phyloP scores from a whole-genome alignment of 805 yeast genomes.

The Ogataea methanolica region DNA sequence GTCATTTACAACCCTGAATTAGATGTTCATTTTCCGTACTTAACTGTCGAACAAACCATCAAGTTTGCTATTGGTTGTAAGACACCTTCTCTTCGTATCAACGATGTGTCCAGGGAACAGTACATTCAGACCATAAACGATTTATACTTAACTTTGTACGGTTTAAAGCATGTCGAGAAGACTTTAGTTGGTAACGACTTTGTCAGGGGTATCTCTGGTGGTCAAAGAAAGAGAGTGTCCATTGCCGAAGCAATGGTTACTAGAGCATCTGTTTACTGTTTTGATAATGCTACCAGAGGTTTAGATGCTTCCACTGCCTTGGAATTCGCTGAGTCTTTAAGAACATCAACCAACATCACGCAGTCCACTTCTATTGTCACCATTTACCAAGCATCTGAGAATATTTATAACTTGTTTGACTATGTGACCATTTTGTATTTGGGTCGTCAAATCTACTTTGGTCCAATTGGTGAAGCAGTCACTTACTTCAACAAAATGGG shows the following conservation, averaged over 20 bases:
- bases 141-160: conserved; percentile 45
- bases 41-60: conserved; percentile 50
- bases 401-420: conserved; percentile 60
- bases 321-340: conserved; percentile 64
- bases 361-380: conserved; percentile 14
- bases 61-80: conserved; percentile 50
- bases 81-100: conserved; percentile 45
- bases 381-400: conserved; percentile 54
- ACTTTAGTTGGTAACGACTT: conserved; percentile 63
- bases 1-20: conserved; percentile 52
- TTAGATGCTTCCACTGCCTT: conserved; percentile 80
- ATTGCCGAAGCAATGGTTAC: conserved; percentile 72
- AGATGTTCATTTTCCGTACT: conserved; percentile 51
- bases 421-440: conserved; percentile 56
- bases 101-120: conserved; percentile 32
- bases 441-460: conserved; percentile 62
- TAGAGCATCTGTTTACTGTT: conserved; percentile 60
- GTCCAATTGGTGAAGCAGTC: conserved; percentile 52
- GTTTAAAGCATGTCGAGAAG: conserved; percentile 51
- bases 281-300: conserved; percentile 86
- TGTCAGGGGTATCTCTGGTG: conserved; percentile 71
- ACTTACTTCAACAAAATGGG: conserved; percentile 51
- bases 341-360: conserved; percentile 28
- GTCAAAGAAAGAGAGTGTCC: conserved; percentile 82
- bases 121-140: conserved; percentile 40